Conservation (phyloP, 2,329 filamentous ascomycete genomes). For the Pyrenophora graminea region DNA sequence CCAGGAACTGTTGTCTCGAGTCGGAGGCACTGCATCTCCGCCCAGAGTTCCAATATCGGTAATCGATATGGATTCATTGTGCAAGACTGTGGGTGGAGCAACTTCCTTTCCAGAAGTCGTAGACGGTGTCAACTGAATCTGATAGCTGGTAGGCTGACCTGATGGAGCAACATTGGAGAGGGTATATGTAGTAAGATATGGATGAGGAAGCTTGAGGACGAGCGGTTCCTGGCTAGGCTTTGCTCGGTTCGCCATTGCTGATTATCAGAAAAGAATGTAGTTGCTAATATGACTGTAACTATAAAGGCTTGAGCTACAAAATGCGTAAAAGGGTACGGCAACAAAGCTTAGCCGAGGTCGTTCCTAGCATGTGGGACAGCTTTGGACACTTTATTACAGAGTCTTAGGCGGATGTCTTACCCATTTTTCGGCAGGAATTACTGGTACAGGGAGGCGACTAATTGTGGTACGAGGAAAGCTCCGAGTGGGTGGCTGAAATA, state of each 20-base stretch:
- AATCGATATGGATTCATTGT: slow-evolving; percentile 36
- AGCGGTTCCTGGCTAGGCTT: slow-evolving; percentile 27
- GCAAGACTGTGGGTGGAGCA: slow-evolving; percentile 30
- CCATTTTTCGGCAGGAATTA: slow-evolving; percentile 5
- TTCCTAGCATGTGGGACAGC: slow-evolving; percentile 11
- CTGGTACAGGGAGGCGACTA: slow-evolving; percentile 6
- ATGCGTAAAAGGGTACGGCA: slow-evolving; percentile 5
- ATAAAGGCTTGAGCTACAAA: slow-evolving; percentile 14
- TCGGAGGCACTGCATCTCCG: slow-evolving; percentile 29
- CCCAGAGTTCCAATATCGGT: slow-evolving; percentile 34
- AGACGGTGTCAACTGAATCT: slow-evolving; percentile 26
- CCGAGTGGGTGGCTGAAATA: slow-evolving; percentile 26
- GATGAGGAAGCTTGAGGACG: slow-evolving; percentile 44
- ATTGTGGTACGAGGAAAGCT: slow-evolving; percentile 15
- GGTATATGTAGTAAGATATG: slow-evolving; percentile 44
- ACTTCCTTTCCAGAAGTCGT: slow-evolving; percentile 25
- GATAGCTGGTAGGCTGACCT: slow-evolving; percentile 25
- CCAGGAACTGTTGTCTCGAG: slow-evolving; percentile 48
- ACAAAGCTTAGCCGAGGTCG: slow-evolving; percentile 34
- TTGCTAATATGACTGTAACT: slow-evolving; percentile 10
- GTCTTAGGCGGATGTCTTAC: slow-evolving; percentile 31
- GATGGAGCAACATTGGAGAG: slow-evolving; percentile 31
- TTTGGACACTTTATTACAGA: slow-evolving; percentile 23
- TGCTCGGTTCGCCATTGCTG: slow-evolving; percentile 27
- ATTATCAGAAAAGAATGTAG: slow-evolving; percentile 3